Percentiles rank a stretch among this genome's conserved stretches.
Evolutionary conservation across 2,329 filamentous ascomycete species (phyloP).

Genomic region (Ophiosphaerella herpotricha): DNA sequence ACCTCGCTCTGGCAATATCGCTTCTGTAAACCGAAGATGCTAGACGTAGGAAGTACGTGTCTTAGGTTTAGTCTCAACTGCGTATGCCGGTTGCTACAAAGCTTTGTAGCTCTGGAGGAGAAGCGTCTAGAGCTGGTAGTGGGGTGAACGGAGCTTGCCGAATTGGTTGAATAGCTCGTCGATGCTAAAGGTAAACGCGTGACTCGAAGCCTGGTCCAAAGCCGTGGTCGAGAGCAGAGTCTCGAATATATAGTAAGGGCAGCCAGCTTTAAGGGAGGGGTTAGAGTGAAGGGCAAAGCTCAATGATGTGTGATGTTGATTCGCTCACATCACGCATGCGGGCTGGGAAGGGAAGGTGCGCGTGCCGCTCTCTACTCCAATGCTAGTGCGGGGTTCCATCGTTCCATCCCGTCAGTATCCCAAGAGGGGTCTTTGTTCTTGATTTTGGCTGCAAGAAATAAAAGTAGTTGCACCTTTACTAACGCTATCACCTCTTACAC

Average conservation of each 20-base stretch:
- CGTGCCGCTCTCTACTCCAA: slow-evolving; percentile 4
- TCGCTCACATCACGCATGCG: slow-evolving; percentile 3
- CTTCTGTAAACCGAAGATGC: slow-evolving; percentile 22
- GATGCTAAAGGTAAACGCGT: slow-evolving; percentile 8
- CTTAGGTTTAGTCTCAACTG: slow-evolving; percentile 19
- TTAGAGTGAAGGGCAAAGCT: slow-evolving; percentile 15
- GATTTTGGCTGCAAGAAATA: no score
- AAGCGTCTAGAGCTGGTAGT: slow-evolving; percentile 22
- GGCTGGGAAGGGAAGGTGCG: slow-evolving; percentile 22
- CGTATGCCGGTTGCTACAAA: slow-evolving; percentile 18
- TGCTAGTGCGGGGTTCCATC: slow-evolving; percentile 16
- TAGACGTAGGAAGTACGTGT: slow-evolving; percentile 15
- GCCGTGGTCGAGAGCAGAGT: slow-evolving; percentile 41
- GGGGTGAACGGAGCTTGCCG: slow-evolving; percentile 10
- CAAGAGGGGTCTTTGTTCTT: not conserved
- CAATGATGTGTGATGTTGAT: slow-evolving; percentile 19
- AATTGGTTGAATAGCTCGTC: slow-evolving; percentile 6
- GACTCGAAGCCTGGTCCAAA: slow-evolving; percentile 27
- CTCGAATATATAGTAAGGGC: slow-evolving; percentile 35
- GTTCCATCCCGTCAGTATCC: not conserved
- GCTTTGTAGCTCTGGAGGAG: slow-evolving; percentile 22
- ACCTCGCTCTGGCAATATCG: slow-evolving; percentile 40
- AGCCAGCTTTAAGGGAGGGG: slow-evolving; percentile 38
- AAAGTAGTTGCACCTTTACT: no score
- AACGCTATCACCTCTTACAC: no score